Evolutionary conservation across 345 rosid genomes (phyloP).

Genomic region (Aquilaria yunnanensis): DNA sequence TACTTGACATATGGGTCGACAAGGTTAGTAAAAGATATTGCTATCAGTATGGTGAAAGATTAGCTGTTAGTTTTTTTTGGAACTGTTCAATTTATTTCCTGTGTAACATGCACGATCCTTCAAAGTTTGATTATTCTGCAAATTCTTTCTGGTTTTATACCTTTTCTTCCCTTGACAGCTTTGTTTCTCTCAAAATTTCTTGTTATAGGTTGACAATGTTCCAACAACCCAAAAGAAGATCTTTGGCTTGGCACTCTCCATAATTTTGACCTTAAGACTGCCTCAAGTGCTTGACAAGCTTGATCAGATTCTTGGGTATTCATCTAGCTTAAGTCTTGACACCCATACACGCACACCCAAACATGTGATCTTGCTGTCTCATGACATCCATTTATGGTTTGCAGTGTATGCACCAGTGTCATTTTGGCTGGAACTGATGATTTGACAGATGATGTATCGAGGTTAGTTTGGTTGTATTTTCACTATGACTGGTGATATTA

Average conservation of each 20-base stretch:
- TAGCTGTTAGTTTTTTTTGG: not conserved
- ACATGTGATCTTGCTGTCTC: no score
- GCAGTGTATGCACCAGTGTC: slow-evolving; percentile 81
- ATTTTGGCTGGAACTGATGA: slow-evolving; percentile 75
- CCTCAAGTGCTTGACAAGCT: slow-evolving; percentile 94
- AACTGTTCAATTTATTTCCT: not conserved
- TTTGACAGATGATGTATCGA: slow-evolving; percentile 65
- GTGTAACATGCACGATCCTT: not conserved
- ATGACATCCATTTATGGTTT: not conserved
- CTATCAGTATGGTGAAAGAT: slow-evolving; percentile 1
- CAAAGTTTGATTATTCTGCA: not conserved
- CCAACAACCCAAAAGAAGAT: slow-evolving; percentile 66
- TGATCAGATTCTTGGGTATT: slow-evolving; percentile 85
- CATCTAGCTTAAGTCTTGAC: slow-evolving; percentile 3
- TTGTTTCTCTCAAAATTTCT: slow-evolving; percentile 9
- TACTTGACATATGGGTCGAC: slow-evolving; percentile 95
- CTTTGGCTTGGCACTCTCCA: slow-evolving; percentile 81
- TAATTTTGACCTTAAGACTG: slow-evolving; percentile 78
- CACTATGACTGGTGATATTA: not conserved
- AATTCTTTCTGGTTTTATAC: not conserved
- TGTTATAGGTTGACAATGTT: slow-evolving; percentile 65
- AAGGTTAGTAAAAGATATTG: slow-evolving; percentile 46
- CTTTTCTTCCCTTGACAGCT: not conserved
- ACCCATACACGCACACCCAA: not conserved
- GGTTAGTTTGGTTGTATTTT: slow-evolving; percentile 32